Percentiles rank a stretch among this genome's conserved stretches.
Evolutionary conservation across 352 stramenopile genomes (phyloP).

Genomic region (Peronospora farinosa): DNA sequence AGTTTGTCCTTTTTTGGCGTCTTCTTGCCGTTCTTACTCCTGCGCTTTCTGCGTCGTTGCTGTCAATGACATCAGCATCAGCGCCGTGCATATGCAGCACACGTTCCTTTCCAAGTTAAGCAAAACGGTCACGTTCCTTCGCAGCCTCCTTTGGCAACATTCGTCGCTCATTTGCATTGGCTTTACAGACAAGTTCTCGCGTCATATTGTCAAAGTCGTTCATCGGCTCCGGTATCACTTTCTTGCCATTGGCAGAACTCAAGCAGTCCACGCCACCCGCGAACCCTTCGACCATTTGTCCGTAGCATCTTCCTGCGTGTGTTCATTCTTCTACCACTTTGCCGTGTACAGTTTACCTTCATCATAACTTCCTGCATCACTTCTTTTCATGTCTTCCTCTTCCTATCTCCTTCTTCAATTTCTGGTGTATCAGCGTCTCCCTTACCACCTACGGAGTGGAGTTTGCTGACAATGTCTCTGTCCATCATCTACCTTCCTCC

Average conservation of each 20-base stretch:
- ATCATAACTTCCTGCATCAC: conserved; percentile 90
- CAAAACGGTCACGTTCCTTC: conserved; percentile 87
- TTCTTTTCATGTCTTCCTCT: conserved; percentile 82
- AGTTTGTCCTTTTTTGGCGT: conserved; percentile 37
- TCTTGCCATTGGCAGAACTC: conserved; percentile 65
- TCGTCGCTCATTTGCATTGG: conserved; percentile 89
- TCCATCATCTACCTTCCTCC: conserved; percentile 60
- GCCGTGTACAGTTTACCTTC: conserved; percentile 89
- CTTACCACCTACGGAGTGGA: conserved; percentile 72
- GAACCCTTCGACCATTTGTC: conserved; percentile 73
- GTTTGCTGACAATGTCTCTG: conserved; percentile 71
- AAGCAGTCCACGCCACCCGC: conserved; percentile 58
- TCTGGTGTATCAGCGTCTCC: conserved; percentile 17
- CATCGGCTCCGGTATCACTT: conserved; percentile 52
- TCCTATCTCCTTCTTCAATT: conserved; percentile 1
- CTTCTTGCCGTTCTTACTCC: conserved; percentile 44
- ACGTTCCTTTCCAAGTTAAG: conserved; percentile 90
- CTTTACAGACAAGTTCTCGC: conserved; percentile 81
- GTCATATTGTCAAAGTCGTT: conserved; percentile 89
- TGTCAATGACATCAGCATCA: conserved; percentile 61
- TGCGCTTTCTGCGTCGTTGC: conserved; percentile 48
- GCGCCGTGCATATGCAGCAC: conserved; percentile 92
- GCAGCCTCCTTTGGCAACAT: conserved; percentile 93
- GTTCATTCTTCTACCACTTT: conserved; percentile 83
- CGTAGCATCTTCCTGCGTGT: conserved; percentile 66